Base-by-base conservation (phyloP, 2,329 filamentous ascomycete genomes). In the Mollisiaceae sp. region DNA sequence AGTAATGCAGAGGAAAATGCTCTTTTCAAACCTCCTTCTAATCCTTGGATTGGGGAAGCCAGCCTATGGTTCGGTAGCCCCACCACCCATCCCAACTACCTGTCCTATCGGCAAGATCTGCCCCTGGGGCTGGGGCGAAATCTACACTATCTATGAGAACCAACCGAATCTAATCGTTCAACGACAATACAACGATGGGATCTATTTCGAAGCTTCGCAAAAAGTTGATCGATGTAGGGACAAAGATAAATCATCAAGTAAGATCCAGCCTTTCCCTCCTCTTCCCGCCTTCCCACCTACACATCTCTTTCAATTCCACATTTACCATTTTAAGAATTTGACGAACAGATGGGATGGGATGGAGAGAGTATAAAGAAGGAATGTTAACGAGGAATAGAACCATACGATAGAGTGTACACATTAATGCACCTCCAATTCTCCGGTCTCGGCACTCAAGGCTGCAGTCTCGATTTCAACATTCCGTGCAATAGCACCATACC, bases 71-170 rank as follows among this genome's bases (percentile, higher is more conserved):
- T 14, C 3, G 18, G n/a, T 12, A 22, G 22, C 45, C 45, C 45
- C 15, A 24, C 2, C 22, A 35, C 52, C 22, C 9, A n/a, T 56
- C 24, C 52, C 52, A 14, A 35, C 24, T 1, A 56, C 52, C 18
- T 56, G 52, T 56, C 52, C 52, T 4, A 35, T 56, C 18, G 52
- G 52, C 52, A 56, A 36, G 35, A 56, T 56, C 24, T 56, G 52
- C 27, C 52, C 24, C 27, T 56, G 24, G 52, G 27, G 27, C 9
- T 56, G 52, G 52, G 52, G 52, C 11, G 27, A 56, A 36, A 56
- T 56, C 24, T 56, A 56, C 35, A 35, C 8, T 2, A 56, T 56
- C 24, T 56, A 56, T 15, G 52, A 56, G 35, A 12, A 12, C n/a
- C 27, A 56, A 35, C 52, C 52, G 3, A 24, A 56, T n/a, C 27